Evolutionary conservation across 176 grass and related monocot genomes (phyloP), one percentile per base, ranked within the genome.

Genomic region (Hyparrhenia diplandra): DNA sequence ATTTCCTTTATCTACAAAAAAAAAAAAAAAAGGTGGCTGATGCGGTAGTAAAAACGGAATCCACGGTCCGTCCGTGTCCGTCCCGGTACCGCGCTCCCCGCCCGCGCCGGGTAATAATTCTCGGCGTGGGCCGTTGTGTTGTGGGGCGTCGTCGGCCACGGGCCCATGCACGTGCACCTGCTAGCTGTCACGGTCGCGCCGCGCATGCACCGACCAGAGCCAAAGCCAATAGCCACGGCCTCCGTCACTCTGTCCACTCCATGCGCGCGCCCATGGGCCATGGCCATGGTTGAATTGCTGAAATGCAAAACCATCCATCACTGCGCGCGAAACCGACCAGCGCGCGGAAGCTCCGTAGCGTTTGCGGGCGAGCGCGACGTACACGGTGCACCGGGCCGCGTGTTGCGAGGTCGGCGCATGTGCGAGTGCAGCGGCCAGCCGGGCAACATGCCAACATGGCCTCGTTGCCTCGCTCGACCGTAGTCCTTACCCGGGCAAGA

Each of bases 201-300:
- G 85, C 36, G 75, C 75, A 45, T 32, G 64, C 54, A 71, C 72
- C 72, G 79, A 52, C 63, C 8, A 79, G 40, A 77, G 54, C 71
- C 64, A 63, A 70, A 77, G 52, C 71, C 64, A 63, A 70, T 60
- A 52, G 47, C 39, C 39, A 2, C 24, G 25, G 3, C 57, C 58
- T 24, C 63, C 66, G 21, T 8, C 73, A 6, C 1, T 40, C 57
- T n/a, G 2, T 36, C 40, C 29, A 4, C 47, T 7, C 61, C 47
- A 13, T 16, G 70, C 42, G 31, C 74, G 54, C 82, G 25, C 72
- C 1, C 63, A 21, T n/a, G n/a, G n/a, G n/a, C n/a, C n/a, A n/a
- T n/a, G n/a, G n/a, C n/a, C n/a, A n/a, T n/a, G n/a, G n/a, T n/a
- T n/a, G n/a, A n/a, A n/a, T n/a, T n/a, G n/a, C n/a, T n/a, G n/a